A percentile compares a stretch with the other conserved stretches of the same genome.
Conservation (phyloP, 2,329 filamentous ascomycete genomes). For the Colletotrichum tanaceti region DNA sequence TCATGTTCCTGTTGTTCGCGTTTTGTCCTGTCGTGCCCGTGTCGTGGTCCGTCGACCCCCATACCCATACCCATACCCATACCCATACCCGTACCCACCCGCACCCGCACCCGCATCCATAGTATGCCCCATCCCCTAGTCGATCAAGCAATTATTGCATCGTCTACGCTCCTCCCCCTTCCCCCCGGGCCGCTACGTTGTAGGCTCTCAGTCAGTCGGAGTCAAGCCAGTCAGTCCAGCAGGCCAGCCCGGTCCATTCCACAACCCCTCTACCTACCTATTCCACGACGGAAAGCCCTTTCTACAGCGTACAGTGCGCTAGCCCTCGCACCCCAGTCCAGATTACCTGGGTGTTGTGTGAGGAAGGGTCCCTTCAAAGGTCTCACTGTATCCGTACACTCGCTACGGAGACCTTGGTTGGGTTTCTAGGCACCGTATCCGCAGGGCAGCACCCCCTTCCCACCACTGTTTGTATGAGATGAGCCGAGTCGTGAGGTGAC, state of each 20-base stretch:
- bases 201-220: not conserved
- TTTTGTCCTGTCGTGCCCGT: constrained; percentile 12
- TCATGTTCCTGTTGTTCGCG: constrained; percentile 13
- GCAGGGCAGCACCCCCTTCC: not conserved
- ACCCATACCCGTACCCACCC: not conserved
- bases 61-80: not conserved
- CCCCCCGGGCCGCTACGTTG: too few relatives aligned
- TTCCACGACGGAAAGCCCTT: not conserved
- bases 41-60: constrained; percentile 2
- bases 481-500: constrained; percentile 13
- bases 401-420: too few relatives aligned
- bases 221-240: constrained; percentile 28
- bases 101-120: not conserved
- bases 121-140: not conserved
- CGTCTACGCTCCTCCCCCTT: not conserved
- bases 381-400: not conserved
- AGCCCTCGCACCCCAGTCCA: constrained; percentile 3
- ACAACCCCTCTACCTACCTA: not conserved
- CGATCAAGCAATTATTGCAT: constrained; percentile 24
- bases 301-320: not conserved
- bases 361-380: not conserved
- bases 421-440: too few relatives aligned
- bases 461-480: not conserved
- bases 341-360: not conserved
- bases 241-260: constrained; percentile 12